Conservation (phyloP, 495 filamentous ascomycete species). For the Lasiosphaeriaceae sp. region DNA sequence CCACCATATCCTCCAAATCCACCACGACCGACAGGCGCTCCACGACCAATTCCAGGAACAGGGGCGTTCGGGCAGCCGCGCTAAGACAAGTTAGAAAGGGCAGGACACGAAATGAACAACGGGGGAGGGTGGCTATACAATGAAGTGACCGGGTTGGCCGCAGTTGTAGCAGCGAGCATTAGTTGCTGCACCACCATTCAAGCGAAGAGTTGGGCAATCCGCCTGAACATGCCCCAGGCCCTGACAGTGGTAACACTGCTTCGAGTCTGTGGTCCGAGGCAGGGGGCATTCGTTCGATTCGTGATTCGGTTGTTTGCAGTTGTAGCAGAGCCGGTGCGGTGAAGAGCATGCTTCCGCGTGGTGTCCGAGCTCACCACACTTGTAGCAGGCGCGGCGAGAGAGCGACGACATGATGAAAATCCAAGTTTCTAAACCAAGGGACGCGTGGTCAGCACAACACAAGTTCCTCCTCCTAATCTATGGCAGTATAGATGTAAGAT, state of each 20-base stretch:
- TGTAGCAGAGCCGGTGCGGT: conserved; percentile 97
- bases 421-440: too few species aligned
- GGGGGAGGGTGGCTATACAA: conserved; percentile 27
- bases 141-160: conserved; percentile 86
- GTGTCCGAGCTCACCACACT: conserved; percentile 99
- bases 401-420: conserved; percentile 72
- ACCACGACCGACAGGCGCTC: conserved; percentile 55
- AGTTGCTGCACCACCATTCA: conserved; percentile 74
- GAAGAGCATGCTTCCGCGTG: conserved; percentile 98
- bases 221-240: conserved; percentile 98
- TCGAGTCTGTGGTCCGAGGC: conserved; percentile 93
- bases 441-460: too few species aligned
- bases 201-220: conserved; percentile 93
- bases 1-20: conserved; percentile 22
- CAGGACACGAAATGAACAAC: not conserved
- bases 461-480: too few species aligned
- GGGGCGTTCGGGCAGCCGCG: conserved; percentile 79
- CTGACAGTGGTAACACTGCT: conserved; percentile 99
- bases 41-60: conserved; percentile 54
- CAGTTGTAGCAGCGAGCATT: conserved; percentile 95
- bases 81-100: conserved; percentile 36
- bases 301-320: conserved; percentile 82
- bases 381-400: conserved; percentile 98
- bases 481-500: too few species aligned
- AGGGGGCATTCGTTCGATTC: conserved; percentile 96